phyloP scores from a whole-genome alignment of 176 grass and related monocot genomes.

The Lolium perenne region DNA sequence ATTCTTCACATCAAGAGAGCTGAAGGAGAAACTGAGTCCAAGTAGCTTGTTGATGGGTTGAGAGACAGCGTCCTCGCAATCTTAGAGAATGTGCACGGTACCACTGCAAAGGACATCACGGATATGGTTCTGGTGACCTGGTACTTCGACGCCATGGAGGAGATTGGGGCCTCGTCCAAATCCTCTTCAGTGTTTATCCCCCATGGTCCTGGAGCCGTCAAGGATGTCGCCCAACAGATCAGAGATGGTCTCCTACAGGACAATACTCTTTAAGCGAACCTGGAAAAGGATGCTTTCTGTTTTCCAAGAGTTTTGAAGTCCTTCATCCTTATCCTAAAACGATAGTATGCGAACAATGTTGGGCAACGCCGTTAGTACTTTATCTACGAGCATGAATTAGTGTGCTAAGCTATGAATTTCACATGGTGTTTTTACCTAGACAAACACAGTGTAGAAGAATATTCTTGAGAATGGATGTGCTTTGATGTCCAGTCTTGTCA shows the following conservation, averaged over 20 bases:
- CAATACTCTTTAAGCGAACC: not conserved
- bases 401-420: too few relatives aligned
- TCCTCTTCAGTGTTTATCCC: slow-evolving; percentile 59
- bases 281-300: not conserved
- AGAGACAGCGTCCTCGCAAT: slow-evolving; percentile 48
- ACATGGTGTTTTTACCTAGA: too few relatives aligned
- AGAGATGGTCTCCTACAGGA: slow-evolving; percentile 51
- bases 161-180: slow-evolving; percentile 55
- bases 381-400: too few relatives aligned
- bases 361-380: too few relatives aligned
- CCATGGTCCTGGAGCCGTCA: slow-evolving; percentile 49
- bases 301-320: too few relatives aligned
- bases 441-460: too few relatives aligned
- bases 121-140: slow-evolving; percentile 54
- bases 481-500: too few relatives aligned
- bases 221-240: slow-evolving; percentile 39
- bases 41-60: slow-evolving; percentile 49
- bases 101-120: slow-evolving; percentile 52
- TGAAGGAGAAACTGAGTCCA: slow-evolving; percentile 7
- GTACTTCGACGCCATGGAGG: slow-evolving; percentile 58
- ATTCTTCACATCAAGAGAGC: slow-evolving; percentile 61
- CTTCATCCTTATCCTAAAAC: too few relatives aligned
- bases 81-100: not conserved
- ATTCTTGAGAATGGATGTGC: too few relatives aligned
- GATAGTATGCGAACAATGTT: too few relatives aligned